Percentiles rank a stretch among this genome's conserved stretches.
These are phyloP conservation scores for Cenchrus americanus DNA, from an alignment of 176 grass and related monocot genomes.

Conservation along the genomic window DNA sequence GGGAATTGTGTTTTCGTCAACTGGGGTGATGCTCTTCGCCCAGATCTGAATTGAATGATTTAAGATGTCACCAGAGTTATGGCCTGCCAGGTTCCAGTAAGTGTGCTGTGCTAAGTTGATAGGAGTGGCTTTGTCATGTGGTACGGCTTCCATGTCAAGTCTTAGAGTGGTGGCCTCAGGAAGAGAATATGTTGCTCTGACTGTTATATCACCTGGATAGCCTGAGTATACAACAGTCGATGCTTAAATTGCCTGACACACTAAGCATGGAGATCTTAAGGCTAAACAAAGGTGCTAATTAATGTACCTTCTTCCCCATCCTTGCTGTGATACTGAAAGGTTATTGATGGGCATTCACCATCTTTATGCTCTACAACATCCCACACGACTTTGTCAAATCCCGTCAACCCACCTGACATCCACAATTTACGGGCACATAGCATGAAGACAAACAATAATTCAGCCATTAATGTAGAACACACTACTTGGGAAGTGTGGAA, in stretches of 20 bases:
- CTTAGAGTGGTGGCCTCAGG: slow-evolving; percentile 59
- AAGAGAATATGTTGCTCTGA: slow-evolving; percentile 71
- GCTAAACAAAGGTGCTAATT: slow-evolving; percentile 19
- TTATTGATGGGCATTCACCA: slow-evolving; percentile 70
- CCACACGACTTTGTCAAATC: slow-evolving; percentile 90
- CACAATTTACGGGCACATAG: not conserved
- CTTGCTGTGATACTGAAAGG: slow-evolving; percentile 75
- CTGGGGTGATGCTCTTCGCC: slow-evolving; percentile 71
- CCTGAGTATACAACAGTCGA: slow-evolving; percentile 46
- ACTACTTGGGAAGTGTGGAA: not conserved
- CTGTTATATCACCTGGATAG: slow-evolving; percentile 72
- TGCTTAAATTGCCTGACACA: not conserved
- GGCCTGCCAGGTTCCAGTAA: slow-evolving; percentile 98
- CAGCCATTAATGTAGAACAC: not conserved
- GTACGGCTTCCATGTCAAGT: slow-evolving; percentile 80
- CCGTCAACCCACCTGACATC: slow-evolving; percentile 71
- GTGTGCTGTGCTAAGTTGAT: slow-evolving; percentile 86
- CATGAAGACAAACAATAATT: not conserved
- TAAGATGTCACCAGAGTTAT: slow-evolving; percentile 66
- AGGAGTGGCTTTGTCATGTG: slow-evolving; percentile 70
- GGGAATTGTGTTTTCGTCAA: slow-evolving; percentile 68
- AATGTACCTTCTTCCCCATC: slow-evolving; percentile 85
- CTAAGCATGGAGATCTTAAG: not conserved
- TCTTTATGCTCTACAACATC: slow-evolving; percentile 65
- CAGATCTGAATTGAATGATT: slow-evolving; percentile 73